Base-by-base conservation (phyloP, 495 filamentous ascomycete species). In the Chaetomium cochliodes region DNA sequence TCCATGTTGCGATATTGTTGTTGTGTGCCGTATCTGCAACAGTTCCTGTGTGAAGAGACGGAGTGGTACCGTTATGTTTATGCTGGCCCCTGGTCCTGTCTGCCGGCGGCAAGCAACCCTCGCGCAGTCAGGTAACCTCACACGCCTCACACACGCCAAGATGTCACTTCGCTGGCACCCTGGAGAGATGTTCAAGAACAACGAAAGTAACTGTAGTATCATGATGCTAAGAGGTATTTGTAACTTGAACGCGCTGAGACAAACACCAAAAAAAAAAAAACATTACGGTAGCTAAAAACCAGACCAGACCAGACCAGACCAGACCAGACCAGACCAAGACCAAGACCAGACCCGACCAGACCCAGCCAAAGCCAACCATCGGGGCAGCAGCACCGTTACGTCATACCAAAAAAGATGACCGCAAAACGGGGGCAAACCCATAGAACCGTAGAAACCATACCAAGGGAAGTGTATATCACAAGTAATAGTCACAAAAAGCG, bases 401-500 rank as follows among this genome's bases (percentile, higher is more conserved):
- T 41, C 9, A 58, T 28, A 33, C 12, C 22, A 44, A 47, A 49
- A 47, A 49, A 56, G 8, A 47, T 47, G 23, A 37, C 56, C 23
- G 26, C 26, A 41, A 23, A 64, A 58, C 16, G 3, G 26, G 7
- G 3, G 2, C 26, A 55, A 57, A n/a, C n/a, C n/a, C n/a, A n/a
- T n/a, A n/a, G n/a, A n/a, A n/a, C n/a, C 44, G 46, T 37, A 50
- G 39, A 57, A 57, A 25, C 61, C 46, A 51, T 20, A 50, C 58
- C 58, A 22, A 52, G 25, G 39, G 52, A 58, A 58, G 25, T 28
- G 44, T 58, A 63, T 63, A 26, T 47, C 62, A 64, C 62, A 64
- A 28, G 46, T 63, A 63, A 51, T 64, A 60, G 57, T 60, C 47
- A 60, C 55, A 60, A 42, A 60, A 25, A 22, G 55, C 49, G 46